Evolutionary conservation across 1,284 basidiomycete genomes (phyloP).

Genomic region (Ganoderma multipileum): DNA sequence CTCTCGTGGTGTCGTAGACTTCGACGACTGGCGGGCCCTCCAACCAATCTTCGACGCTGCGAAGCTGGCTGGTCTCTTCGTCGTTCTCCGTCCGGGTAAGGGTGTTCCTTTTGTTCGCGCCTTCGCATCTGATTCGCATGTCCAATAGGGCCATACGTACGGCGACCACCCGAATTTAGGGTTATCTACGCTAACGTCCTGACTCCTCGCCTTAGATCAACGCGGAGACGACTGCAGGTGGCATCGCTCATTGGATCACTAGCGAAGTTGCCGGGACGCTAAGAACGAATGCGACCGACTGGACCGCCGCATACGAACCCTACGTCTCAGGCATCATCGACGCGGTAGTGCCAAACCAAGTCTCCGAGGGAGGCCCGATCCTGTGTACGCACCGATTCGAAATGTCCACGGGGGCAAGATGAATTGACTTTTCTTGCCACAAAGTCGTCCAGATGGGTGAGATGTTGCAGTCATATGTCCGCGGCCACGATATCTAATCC

Average conservation of each 20-base stretch:
- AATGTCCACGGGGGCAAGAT: background rate
- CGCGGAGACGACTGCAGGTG: constrained; percentile 82
- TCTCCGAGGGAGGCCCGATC: constrained; percentile 73
- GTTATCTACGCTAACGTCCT: no score
- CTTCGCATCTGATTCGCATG: background rate
- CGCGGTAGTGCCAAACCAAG: constrained; percentile 69
- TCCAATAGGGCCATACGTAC: constrained; percentile 37
- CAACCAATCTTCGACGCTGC: constrained; percentile 61
- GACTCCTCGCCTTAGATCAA: constrained; percentile 65
- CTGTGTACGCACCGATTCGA: constrained; percentile 57
- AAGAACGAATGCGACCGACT: constrained; percentile 75
- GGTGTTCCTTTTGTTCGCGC: background rate
- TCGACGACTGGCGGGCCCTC: constrained; percentile 73
- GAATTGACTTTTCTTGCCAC: background rate
- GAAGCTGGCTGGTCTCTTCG: constrained; percentile 53
- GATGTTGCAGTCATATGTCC: constrained; percentile 9
- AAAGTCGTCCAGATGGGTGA: constrained; percentile 72
- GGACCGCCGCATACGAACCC: constrained; percentile 69
- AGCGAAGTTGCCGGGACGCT: constrained; percentile 69
- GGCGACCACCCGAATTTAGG: background rate
- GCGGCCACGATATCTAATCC: background rate
- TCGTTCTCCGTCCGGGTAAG: constrained; percentile 53
- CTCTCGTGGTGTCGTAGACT: constrained; percentile 75
- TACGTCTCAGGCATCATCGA: constrained; percentile 73
- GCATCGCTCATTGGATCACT: constrained; percentile 81